Percentiles rank a stretch among this genome's conserved stretches.
phyloP scores from a whole-genome alignment of 495 filamentous ascomycete species.

The Entonaema liquescens region DNA sequence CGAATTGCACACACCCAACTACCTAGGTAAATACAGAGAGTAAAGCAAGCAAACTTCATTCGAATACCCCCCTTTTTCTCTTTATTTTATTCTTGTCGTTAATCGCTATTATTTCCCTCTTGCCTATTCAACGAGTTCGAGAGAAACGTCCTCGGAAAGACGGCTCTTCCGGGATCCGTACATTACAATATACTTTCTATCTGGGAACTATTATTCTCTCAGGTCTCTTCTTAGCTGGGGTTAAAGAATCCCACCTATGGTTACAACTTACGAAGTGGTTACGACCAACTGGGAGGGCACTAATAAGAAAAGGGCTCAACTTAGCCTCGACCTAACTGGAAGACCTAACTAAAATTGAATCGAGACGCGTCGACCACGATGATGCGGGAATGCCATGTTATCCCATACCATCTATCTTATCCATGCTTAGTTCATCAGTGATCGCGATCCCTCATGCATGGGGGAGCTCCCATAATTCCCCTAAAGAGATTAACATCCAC shows the following conservation, averaged over 20 bases:
- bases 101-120: not conserved
- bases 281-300: not conserved
- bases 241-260: not conserved
- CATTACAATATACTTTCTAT: not conserved
- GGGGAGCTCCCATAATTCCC: constrained; percentile 32
- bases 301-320: not conserved
- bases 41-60: too few relatives aligned
- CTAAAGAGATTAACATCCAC: constrained; percentile 35
- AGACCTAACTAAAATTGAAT: not conserved
- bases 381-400: constrained; percentile 7
- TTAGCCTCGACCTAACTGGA: not conserved
- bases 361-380: constrained; percentile 22
- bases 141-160: not conserved
- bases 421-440: constrained; percentile 32
- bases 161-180: not conserved
- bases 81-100: not conserved
- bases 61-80: too few relatives aligned
- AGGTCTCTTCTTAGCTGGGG: not conserved
- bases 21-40: too few relatives aligned
- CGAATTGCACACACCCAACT: not conserved
- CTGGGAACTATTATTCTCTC: not conserved
- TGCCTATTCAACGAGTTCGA: not conserved
- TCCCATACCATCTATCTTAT: not conserved
- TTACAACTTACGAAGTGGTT: not conserved
- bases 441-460: constrained; percentile 45